Conservation (phyloP, 305 asterid species). For the Fraxinus sp. region DNA sequence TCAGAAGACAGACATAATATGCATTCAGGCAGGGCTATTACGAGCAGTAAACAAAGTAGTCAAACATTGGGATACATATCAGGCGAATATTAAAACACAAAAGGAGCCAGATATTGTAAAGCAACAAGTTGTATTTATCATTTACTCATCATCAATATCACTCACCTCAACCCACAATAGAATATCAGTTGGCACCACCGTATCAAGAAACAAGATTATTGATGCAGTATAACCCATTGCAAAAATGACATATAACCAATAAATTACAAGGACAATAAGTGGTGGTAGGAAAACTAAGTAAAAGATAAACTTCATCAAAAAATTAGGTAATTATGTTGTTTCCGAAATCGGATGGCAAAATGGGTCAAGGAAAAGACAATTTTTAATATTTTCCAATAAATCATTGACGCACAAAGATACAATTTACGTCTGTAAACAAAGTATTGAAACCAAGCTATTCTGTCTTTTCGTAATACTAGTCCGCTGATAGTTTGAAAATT, state of each 20-base stretch:
- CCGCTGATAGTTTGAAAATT: neutral
- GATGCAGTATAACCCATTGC: neutral
- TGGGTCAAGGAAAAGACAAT: neutral
- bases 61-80: neutral
- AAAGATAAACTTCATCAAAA: neutral
- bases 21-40: neutral
- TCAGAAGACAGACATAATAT: neutral
- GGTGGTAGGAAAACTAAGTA: neutral
- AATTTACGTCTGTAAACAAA: neutral
- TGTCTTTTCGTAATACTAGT: neutral
- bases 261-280: neutral
- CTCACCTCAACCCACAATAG: neutral
- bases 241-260: neutral
- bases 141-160: neutral
- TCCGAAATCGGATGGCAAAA: neutral
- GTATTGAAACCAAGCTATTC: neutral
- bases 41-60: neutral
- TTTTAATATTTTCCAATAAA: neutral
- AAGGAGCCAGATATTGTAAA: neutral
- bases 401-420: neutral
- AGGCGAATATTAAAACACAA: neutral
- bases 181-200: neutral
- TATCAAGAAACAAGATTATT: too few species aligned
- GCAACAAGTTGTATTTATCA: neutral
- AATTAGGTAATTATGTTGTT: neutral